Percentiles rank a stretch among this genome's conserved stretches.
Conservation (phyloP, 139 green algal species). For the Picochlorum sp. region DNA sequence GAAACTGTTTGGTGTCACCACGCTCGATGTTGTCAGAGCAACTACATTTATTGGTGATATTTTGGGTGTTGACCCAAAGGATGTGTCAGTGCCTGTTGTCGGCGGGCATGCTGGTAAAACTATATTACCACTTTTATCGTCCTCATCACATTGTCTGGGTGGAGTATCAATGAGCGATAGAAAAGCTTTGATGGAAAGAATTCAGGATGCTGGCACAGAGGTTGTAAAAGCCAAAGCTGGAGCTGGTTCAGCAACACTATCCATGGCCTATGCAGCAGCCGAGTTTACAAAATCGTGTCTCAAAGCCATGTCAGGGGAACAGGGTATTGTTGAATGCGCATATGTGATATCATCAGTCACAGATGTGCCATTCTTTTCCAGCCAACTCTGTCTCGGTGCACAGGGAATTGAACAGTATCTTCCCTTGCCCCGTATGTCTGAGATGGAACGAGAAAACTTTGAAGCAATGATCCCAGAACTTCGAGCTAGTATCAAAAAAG, state of each 20-base stretch:
- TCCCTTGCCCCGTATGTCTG: conserved; percentile 61
- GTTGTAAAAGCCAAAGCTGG: conserved; percentile 89
- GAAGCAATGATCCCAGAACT: conserved; percentile 50
- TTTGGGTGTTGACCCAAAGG: conserved; percentile 51
- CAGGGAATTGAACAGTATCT: conserved; percentile 70
- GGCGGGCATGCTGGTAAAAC: conserved; percentile 81
- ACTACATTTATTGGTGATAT: conserved; percentile 76
- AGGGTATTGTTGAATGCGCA: conserved; percentile 69
- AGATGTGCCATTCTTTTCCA: conserved; percentile 64
- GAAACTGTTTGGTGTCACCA: conserved; percentile 91
- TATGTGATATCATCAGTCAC: conserved; percentile 52
- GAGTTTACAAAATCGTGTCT: conserved; percentile 67
- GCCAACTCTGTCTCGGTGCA: conserved; percentile 57
- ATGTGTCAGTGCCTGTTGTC: conserved; percentile 86
- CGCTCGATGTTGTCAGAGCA: conserved; percentile 84
- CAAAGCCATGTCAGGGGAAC: conserved; percentile 58
- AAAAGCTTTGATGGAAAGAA: conserved; percentile 59
- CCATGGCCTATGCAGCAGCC: conserved; percentile 87
- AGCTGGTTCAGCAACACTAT: conserved; percentile 86
- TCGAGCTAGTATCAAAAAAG: conserved; percentile 72
- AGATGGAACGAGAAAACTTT: conserved; percentile 38
- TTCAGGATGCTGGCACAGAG: conserved; percentile 97
- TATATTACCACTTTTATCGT: conserved; percentile 89
- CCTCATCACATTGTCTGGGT: conserved; percentile 28
- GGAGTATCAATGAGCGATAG: conserved; percentile 31